Percentiles rank a stretch among this genome's conserved stretches.
Conservation (phyloP, 169 alveolate genomes). For the Theileria equi region DNA sequence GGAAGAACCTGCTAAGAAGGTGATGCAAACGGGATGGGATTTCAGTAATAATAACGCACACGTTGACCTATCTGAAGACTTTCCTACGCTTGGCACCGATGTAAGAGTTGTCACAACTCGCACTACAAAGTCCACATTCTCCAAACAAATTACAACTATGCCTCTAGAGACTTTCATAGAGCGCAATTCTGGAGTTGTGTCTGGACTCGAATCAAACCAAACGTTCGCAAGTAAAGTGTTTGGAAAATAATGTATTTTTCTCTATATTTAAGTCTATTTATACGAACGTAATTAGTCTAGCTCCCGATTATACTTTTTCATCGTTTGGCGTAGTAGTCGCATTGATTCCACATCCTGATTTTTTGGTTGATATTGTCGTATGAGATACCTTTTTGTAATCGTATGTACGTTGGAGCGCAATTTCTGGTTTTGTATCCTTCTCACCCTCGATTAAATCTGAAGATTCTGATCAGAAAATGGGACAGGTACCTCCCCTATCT, state of each 20-base stretch:
- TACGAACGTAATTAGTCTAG: neutral
- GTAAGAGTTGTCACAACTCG: conserved; percentile 19
- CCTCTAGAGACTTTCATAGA: conserved; percentile 52
- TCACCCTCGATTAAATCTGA: conserved; percentile 58
- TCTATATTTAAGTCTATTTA: too few relatives aligned
- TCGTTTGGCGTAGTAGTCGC: conserved; percentile 71
- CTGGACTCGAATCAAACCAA: conserved; percentile 24
- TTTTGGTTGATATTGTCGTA: neutral
- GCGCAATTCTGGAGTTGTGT: conserved; percentile 16
- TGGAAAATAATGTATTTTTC: conserved; percentile 10
- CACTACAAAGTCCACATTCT: neutral
- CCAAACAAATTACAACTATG: conserved; percentile 32
- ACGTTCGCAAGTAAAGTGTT: conserved; percentile 55
- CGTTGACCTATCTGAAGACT: conserved; percentile 50
- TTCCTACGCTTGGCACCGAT: conserved; percentile 52
- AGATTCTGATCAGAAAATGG: neutral
- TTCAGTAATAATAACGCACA: conserved; percentile 10
- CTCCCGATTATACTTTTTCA: conserved; percentile 73
- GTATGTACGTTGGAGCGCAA: conserved; percentile 80
- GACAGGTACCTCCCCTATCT: conserved; percentile 57
- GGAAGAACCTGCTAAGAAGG: conserved; percentile 3
- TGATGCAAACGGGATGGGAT: conserved; percentile 54
- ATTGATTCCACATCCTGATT: conserved; percentile 66
- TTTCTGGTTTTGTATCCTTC: conserved; percentile 84
- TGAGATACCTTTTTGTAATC: conserved; percentile 69